Evolutionary conservation across 306 rosid species (phyloP), one percentile per base, ranked within the genome.

Genomic region (Purshia tridentata): DNA sequence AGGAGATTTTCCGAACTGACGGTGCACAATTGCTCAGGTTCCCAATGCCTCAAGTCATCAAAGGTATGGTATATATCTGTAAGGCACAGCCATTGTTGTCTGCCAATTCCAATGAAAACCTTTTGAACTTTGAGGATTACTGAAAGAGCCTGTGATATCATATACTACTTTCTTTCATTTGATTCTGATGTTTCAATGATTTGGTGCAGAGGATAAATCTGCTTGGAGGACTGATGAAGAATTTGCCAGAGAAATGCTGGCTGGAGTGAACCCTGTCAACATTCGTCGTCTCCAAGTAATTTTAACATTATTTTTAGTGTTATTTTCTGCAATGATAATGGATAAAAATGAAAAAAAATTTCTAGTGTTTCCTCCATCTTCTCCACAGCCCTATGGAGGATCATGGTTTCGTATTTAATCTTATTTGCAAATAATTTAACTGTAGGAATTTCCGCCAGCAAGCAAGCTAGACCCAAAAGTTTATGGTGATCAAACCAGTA

Each of bases 31-130:
- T 84, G 73, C 84, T 87, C 57, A 81, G 81, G 59, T 90, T 69
- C 78, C 92, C 97, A 1, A 4, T 67, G 35, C 98, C 98, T 69
- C 92, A 86, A 83, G 97, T 93, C 65, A 84, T 93, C 72, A 45
- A 85, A 87, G 93, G 98, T 93, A 84, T 6, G 1, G 19, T 52
- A 1, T 5, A 67, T 59, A 5, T 35, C 35, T 29, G 35, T 29
- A 29, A 29, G 35, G 35, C 35, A 29, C 35, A 29, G 35, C 35
- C 35, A 2, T 29, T 29, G 35, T 29, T 29, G 35, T 29, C 35
- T 29, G 35, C 35, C 1, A 29, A 29, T 29, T 2, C 35, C 35
- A 29, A 9, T 6, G 1, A 57, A 9, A 10, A 29, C n/a, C 2
- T 39, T 46, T 72, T 41, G 29, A 29, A 29, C 35, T 29, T 35